Conservation (phyloP, 108 stramenopile species). For the Fragilariopsis cylindrus region DNA sequence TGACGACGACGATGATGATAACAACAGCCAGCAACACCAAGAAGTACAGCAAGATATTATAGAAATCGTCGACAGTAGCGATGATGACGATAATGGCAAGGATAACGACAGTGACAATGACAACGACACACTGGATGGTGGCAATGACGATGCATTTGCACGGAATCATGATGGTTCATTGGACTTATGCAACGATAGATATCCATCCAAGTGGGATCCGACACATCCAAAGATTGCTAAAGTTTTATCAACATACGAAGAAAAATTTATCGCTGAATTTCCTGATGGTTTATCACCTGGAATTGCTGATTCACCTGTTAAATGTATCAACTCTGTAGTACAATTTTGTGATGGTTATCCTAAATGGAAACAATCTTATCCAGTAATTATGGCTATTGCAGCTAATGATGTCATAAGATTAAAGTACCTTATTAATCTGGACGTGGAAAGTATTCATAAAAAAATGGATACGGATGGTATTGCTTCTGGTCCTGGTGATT, state of each 20-base stretch:
- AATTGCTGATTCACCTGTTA: not conserved
- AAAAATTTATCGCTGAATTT: not conserved
- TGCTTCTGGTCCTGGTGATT: not conserved
- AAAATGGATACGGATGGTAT: not conserved
- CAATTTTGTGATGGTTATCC: not conserved
- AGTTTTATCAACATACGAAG: not conserved
- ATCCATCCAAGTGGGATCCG: slow-evolving; percentile 6
- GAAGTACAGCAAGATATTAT: no score
- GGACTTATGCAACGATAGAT: no score
- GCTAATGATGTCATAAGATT: not conserved
- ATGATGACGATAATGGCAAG: no score
- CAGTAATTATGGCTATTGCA: not conserved
- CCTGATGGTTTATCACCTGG: slow-evolving; percentile 7
- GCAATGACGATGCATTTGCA: no score
- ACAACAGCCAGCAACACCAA: no score
- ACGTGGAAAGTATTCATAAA: not conserved
- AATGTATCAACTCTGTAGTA: not conserved
- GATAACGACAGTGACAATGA: no score
- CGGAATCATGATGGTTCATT: no score
- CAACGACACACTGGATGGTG: no score
- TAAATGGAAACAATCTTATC: not conserved
- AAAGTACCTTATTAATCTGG: not conserved
- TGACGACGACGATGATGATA: no score
- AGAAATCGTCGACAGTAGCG: no score
- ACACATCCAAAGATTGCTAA: not conserved